Base-by-base conservation (phyloP, 1,139 yeast species). In the Sugiyamaella pinicola region DNA sequence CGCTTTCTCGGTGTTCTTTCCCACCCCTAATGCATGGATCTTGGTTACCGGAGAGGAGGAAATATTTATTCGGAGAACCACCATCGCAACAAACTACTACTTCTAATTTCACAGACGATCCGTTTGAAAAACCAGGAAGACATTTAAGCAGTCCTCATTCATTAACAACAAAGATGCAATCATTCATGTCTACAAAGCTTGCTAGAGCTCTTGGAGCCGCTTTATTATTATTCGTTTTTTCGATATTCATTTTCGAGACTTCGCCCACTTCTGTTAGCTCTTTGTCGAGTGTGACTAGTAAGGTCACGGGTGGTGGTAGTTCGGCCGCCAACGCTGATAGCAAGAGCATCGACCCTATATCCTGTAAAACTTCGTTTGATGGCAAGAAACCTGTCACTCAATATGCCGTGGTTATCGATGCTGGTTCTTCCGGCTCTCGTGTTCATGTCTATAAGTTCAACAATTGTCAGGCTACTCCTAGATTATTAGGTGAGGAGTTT, bases 381-480 rank as follows among this genome's bases (percentile, higher is more conserved):
- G 74, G 74, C 15, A 64, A 61, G 45, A 60, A 61, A 44, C 74
- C 74, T 12, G 64, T 70, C 33, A 68, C 65, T 31, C 76, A 83
- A 65, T 84, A 77, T 60, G 97, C 91, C 34, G 81, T 93, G 26
- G 89, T 93, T 96, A 77, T 93, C 51, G 99, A 93, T 73, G 99
- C 98, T 2, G 99, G 99, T 12, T 89, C 97, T 2, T 86, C 96
- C 6, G 99, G 99, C 29, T 90, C 97, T 22, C 84, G 99, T 69
- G 88, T 93, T 34, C 99, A 93, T 69, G 85, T 93, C 34, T 93
- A 93, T 72, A 84, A 87, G 66, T 93, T 93, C 73, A 87, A 89
- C 73, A 83, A 89, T 52, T 90, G 98, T 67, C 63, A 61, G 75
- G 78, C 52, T 76, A 93, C 96, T 54, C 99, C 99, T 37, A 76